phyloP scores from a whole-genome alignment of 1,284 basidiomycete genomes.

The Leccinum fuscescens region DNA sequence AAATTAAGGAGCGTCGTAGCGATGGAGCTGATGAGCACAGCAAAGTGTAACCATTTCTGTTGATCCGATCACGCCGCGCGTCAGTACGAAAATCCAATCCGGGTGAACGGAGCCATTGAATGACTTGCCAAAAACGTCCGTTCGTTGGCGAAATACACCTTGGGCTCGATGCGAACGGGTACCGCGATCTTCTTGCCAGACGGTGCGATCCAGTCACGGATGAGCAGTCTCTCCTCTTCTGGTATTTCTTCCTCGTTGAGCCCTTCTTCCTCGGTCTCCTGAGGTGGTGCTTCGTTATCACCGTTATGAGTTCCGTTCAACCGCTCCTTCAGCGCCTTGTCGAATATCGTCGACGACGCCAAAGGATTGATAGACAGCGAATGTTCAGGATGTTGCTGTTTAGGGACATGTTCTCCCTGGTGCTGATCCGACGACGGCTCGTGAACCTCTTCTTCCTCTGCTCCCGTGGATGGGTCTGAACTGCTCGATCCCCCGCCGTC shows the following conservation, averaged over 20 bases:
- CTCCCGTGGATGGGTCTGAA: slow-evolving; percentile 8
- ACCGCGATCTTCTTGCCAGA: slow-evolving; percentile 89
- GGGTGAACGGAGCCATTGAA: slow-evolving; percentile 6
- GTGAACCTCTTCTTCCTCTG: slow-evolving; percentile 35
- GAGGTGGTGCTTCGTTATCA: slow-evolving; percentile 37
- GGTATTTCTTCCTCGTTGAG: slow-evolving; percentile 39
- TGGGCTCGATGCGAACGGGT: slow-evolving; percentile 93
- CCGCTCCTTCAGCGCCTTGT: slow-evolving; percentile 72
- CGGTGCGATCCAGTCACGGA: slow-evolving; percentile 79
- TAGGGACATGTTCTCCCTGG: slow-evolving; percentile 18
- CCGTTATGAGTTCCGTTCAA: slow-evolving; percentile 41
- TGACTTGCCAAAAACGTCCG: slow-evolving; percentile 78
- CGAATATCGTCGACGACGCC: slow-evolving; percentile 76
- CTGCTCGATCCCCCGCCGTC: slow-evolving; percentile 17
- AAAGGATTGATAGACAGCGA: slow-evolving; percentile 80
- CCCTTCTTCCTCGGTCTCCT: slow-evolving; percentile 39
- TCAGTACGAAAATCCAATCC: slow-evolving; percentile 12
- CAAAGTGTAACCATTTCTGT: slow-evolving; percentile 93
- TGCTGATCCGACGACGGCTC: slow-evolving; percentile 42
- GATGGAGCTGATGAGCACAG: slow-evolving; percentile 85
- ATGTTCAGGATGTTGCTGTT: slow-evolving; percentile 32
- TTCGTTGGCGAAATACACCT: slow-evolving; percentile 97
- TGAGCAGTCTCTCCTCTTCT: slow-evolving; percentile 57
- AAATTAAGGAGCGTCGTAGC: slow-evolving; percentile 93
- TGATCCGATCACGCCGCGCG: neutral